These are phyloP conservation scores for Ophiocordyceps australis DNA, from an alignment of 2,329 filamentous ascomycete species.

Conservation along the genomic window DNA sequence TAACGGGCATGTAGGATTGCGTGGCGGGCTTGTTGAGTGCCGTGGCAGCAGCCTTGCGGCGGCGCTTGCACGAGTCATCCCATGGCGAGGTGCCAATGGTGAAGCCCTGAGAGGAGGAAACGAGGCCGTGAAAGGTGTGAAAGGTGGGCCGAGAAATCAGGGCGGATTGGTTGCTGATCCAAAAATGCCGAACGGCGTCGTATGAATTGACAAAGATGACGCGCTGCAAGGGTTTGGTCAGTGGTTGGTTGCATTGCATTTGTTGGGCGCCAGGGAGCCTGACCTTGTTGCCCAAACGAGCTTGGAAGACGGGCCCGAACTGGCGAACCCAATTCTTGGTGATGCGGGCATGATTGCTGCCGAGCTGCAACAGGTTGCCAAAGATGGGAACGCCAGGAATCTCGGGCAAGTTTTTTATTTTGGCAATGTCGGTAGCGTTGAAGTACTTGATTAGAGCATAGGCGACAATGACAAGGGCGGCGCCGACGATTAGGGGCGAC, in stretches of 20 bases:
- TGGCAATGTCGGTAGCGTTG: constrained; percentile 34
- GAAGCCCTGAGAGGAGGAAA: constrained; percentile 60
- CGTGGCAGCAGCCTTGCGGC: constrained; percentile 62
- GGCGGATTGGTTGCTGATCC: constrained; percentile 63
- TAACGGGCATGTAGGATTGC: constrained; percentile 66
- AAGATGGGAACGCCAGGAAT: constrained; percentile 44
- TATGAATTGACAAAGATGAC: constrained; percentile 68
- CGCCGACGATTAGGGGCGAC: constrained; percentile 5
- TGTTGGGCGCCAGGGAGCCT: constrained; percentile 7
- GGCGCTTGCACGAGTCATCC: constrained; percentile 63
- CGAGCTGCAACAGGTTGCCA: constrained; percentile 43
- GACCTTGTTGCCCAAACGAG: constrained; percentile 49
- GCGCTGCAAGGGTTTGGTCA: constrained; percentile 23
- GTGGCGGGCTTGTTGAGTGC: constrained; percentile 61
- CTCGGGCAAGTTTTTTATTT: constrained; percentile 43
- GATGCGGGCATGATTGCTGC: constrained; percentile 34
- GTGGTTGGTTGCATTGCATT: constrained; percentile 17
- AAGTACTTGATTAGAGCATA: constrained; percentile 12
- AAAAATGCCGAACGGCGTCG: constrained; percentile 53
- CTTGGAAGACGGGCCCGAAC: constrained; percentile 48
- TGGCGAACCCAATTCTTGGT: constrained; percentile 37
- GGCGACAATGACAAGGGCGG: constrained; percentile 3
- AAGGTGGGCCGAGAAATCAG: constrained; percentile 62
- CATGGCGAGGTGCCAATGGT: constrained; percentile 74
- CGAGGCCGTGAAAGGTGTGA: constrained; percentile 67